Evolutionary conservation across 2,329 filamentous ascomycete species (phyloP).

Genomic region (Fusarium sp.): DNA sequence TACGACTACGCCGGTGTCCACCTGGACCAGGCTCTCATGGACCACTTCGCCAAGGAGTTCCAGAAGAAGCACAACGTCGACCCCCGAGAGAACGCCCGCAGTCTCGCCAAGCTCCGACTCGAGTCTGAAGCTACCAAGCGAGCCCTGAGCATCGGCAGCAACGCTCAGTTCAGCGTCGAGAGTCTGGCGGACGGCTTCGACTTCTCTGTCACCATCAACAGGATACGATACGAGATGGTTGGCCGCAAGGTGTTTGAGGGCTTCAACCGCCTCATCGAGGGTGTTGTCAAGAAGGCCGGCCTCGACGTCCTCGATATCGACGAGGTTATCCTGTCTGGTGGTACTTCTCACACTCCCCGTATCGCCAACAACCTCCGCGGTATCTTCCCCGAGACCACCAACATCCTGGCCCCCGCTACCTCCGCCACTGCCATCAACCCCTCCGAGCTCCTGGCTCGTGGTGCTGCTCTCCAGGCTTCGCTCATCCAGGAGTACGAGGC

Average conservation of each 20-base stretch:
- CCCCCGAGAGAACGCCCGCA: slow-evolving; percentile 82
- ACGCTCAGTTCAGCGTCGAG: slow-evolving; percentile 93
- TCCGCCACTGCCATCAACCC: slow-evolving; percentile 86
- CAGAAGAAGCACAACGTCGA: slow-evolving; percentile 95
- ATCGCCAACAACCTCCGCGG: slow-evolving; percentile 83
- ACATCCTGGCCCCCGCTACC: slow-evolving; percentile 86
- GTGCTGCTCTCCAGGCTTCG: slow-evolving; percentile 94
- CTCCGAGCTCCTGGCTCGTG: slow-evolving; percentile 87
- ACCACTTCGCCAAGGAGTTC: slow-evolving; percentile 99
- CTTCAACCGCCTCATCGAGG: slow-evolving; percentile 86
- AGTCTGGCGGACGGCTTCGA: slow-evolving; percentile 89
- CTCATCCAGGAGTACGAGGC: slow-evolving; percentile 94
- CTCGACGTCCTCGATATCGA: slow-evolving; percentile 93
- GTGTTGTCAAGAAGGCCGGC: slow-evolving; percentile 89
- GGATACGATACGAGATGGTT: slow-evolving; percentile 91
- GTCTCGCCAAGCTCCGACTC: slow-evolving; percentile 90
- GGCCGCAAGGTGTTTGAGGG: slow-evolving; percentile 87
- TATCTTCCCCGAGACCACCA: slow-evolving; percentile 85
- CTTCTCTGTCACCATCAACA: slow-evolving; percentile 92
- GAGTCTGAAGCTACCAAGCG: slow-evolving; percentile 95
- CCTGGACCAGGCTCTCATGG: slow-evolving; percentile 90
- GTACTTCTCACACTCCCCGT: slow-evolving; percentile 92
- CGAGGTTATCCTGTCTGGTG: slow-evolving; percentile 93
- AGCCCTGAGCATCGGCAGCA: slow-evolving; percentile 86
- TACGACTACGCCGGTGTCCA: slow-evolving; percentile 90